Conservation (phyloP, 1,284 basidiomycete genomes). For the Heterobasidion occidentale region DNA sequence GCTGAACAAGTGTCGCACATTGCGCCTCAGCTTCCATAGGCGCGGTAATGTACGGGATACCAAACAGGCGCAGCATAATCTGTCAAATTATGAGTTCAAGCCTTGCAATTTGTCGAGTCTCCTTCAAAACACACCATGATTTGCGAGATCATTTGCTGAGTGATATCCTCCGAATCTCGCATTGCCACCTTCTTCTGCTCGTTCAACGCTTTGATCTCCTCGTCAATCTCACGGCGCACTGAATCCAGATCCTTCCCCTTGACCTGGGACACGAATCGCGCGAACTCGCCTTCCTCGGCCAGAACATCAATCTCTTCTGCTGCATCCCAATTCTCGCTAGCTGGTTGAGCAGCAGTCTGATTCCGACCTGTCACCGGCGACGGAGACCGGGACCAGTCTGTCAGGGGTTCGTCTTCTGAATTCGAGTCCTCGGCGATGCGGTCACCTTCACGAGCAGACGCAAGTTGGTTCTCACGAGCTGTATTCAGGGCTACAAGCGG, state of each 20-base stretch:
- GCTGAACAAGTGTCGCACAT: constrained; percentile 84
- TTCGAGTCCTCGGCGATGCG: constrained; percentile 1
- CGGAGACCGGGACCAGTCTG: constrained; percentile 47
- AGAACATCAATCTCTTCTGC: constrained; percentile 74
- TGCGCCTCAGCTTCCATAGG: constrained; percentile 99
- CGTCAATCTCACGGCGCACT: constrained; percentile 84
- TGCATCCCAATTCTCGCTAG: constrained; percentile 49
- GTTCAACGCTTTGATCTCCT: constrained; percentile 81
- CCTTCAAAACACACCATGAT: constrained; percentile 65
- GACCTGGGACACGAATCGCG: constrained; percentile 83
- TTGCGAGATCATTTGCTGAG: constrained; percentile 90
- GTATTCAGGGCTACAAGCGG: no score
- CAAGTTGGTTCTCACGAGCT: no score
- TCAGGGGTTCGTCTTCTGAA: constrained; percentile 21
- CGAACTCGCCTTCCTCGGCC: constrained; percentile 88
- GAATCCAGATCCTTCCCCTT: constrained; percentile 77
- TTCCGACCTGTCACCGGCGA: constrained; percentile 26
- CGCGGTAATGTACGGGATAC: constrained; percentile 96
- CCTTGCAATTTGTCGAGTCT: no score
- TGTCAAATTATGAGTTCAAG: constrained; percentile 16
- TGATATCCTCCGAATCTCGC: constrained; percentile 93
- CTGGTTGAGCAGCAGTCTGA: constrained; percentile 7
- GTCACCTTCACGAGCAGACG: no score
- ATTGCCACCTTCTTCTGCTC: constrained; percentile 83
- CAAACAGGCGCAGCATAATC: constrained; percentile 88